Evolutionary conservation across 179 eudicot species (phyloP), one percentile per base, ranked within the genome.

Genomic region (Vitellaria paradoxa): DNA sequence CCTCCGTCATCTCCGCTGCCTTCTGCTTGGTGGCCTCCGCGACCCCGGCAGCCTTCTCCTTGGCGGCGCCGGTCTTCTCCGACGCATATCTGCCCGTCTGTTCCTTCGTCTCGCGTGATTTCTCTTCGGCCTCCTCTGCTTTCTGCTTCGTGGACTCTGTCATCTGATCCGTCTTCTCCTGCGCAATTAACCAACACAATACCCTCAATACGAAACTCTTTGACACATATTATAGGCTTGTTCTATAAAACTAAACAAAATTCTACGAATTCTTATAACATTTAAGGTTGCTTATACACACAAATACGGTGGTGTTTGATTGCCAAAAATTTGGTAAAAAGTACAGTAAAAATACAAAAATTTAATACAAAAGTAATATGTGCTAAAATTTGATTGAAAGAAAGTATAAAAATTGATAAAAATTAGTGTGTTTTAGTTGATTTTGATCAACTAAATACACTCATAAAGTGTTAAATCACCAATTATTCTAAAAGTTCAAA

Each of bases 1-100:
- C 59, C 72, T 80, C 75, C 18, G 79, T 72, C 80, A 70, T 76
- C 42, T 76, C 70, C 13, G 80, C 30, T 6, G 88, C 83, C 81
- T 78, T 83, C 45, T 83, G 86, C 74, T 72, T 80, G 9, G 79
- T 65, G 17, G 76, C 76, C 63, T 66, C 62, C 23, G 88, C 80
- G 1, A 77, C 74, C 13, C 18, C 78, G 0, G 50, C 6, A 2
- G 77, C 78, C 80, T 75, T 80, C 21, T 80, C 82, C 11, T 67
- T 73, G 37, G 80, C 24, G 3, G 60, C 61, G 5, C 30, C 64
- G 30, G 74, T 30, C 64, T 52, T 77, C 52, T 46, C 59, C 0
- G 59, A 49, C 5, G 13, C 30, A 30, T 46, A 46, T 11, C 56
- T 20, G 9, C 57, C 57, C 17, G 62, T 49, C 23, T 10, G 23